Percentiles rank a stretch among this genome's conserved stretches.
phyloP scores from a whole-genome alignment of 208 protist species.

The Blastocrithidia nonstop region DNA sequence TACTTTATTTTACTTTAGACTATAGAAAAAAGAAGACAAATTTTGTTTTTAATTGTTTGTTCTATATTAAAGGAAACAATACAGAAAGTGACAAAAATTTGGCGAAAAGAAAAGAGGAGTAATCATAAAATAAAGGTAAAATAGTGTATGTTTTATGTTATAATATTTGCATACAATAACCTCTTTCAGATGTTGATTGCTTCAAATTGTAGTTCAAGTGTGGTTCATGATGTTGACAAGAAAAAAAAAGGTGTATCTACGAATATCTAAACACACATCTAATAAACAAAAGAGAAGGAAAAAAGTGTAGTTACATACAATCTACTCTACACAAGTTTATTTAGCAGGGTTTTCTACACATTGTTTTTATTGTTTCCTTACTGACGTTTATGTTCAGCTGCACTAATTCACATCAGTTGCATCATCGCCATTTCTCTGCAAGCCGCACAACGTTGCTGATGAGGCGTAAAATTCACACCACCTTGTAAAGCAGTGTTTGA shows the following conservation, averaged over 20 bases:
- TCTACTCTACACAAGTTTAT: neutral
- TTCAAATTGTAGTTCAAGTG: neutral
- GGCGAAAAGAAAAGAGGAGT: neutral
- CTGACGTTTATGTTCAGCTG: neutral
- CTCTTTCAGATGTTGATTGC: neutral
- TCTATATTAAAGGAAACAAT: slow-evolving; percentile 1
- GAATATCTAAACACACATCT: slow-evolving; percentile 7
- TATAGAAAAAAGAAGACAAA: neutral
- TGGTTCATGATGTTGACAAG: neutral
- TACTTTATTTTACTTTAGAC: neutral
- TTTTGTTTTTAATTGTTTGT: neutral
- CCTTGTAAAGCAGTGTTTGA: too few species aligned
- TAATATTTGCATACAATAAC: neutral
- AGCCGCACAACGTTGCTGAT: too few species aligned
- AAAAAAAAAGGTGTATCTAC: slow-evolving; percentile 4
- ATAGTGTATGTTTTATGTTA: slow-evolving; percentile 1
- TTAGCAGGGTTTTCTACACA: neutral
- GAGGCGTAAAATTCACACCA: too few species aligned
- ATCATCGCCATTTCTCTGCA: too few species aligned
- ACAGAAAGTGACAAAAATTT: slow-evolving; percentile 2
- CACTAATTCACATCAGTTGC: too few species aligned
- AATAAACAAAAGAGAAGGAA: slow-evolving; percentile 1
- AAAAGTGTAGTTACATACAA: slow-evolving; percentile 1
- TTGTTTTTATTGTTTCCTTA: neutral
- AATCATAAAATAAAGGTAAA: slow-evolving; percentile 5